Percentiles rank a stretch among this genome's conserved stretches.
Conservation (phyloP, 202 grass and related monocot genomes). For the Bolboschoenoplectus hybrid region DNA sequence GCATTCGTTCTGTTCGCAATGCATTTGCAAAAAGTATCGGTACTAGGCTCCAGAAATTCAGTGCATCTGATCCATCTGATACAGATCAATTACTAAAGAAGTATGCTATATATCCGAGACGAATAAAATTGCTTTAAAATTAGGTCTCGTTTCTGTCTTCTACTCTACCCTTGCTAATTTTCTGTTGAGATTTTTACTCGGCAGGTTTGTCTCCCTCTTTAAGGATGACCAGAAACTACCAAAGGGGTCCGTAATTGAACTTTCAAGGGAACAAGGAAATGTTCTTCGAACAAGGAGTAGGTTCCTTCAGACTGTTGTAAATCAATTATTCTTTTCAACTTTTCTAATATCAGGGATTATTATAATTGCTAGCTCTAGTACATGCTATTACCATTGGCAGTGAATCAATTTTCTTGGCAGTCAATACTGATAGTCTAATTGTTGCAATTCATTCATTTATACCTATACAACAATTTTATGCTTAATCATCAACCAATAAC, state of each 20-base stretch:
- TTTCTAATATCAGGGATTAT: background rate
- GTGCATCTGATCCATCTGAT: conserved; percentile 37
- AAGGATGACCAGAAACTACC: conserved; percentile 91
- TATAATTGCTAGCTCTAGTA: background rate
- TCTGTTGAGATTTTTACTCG: conserved; percentile 34
- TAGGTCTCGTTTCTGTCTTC: background rate
- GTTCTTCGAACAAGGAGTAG: conserved; percentile 90
- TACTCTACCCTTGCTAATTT: background rate
- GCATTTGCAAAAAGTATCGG: conserved; percentile 79
- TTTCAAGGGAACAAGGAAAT: conserved; percentile 79
- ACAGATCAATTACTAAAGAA: conserved; percentile 79
- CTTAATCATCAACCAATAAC: background rate
- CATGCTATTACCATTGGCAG: background rate
- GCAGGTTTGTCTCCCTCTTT: conserved; percentile 87
- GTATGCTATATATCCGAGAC: conserved; percentile 48
- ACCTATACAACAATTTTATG: background rate
- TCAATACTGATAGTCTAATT: conserved; percentile 3
- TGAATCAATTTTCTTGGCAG: background rate
- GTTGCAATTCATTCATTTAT: background rate
- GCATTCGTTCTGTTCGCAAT: conserved; percentile 62
- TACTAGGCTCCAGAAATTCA: conserved; percentile 77
- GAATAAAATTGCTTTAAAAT: conserved; percentile 25
- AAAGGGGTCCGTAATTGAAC: conserved; percentile 87
- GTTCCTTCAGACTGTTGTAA: background rate
- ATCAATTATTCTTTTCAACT: background rate